Percentiles rank a stretch among this genome's conserved stretches.
phyloP scores from a whole-genome alignment of 2,329 filamentous ascomycete genomes.

The Teratosphaeria pseudoeucalypti region DNA sequence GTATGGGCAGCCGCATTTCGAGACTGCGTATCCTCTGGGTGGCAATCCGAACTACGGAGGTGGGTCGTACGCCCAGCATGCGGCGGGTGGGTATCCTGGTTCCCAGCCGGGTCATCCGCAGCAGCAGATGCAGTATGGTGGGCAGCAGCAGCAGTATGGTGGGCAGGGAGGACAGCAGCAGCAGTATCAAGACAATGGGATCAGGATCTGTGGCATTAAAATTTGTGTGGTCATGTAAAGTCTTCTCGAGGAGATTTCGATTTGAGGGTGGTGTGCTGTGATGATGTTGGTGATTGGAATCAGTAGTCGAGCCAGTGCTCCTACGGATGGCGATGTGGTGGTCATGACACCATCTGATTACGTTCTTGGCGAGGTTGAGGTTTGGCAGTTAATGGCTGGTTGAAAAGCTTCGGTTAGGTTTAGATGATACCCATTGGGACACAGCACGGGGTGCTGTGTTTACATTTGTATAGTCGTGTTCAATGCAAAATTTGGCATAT shows the following conservation, averaged over 20 bases:
- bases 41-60: conserved; percentile 18
- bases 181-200: conserved; percentile 16
- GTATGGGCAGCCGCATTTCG: conserved; percentile 32
- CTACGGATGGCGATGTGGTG: too few relatives aligned
- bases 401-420: too few relatives aligned
- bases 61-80: conserved; percentile 26
- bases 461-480: too few relatives aligned
- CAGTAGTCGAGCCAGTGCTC: too few relatives aligned
- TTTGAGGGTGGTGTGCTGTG: background rate
- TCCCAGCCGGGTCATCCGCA: conserved; percentile 32
- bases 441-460: too few relatives aligned
- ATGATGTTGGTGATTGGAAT: too few relatives aligned
- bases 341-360: too few relatives aligned
- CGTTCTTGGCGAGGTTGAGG: too few relatives aligned
- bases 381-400: too few relatives aligned
- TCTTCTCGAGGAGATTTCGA: background rate
- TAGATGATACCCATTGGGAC: too few relatives aligned
- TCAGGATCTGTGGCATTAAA: conserved; percentile 25
- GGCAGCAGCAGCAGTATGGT: conserved; percentile 22
- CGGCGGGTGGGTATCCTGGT: conserved; percentile 21
- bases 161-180: conserved; percentile 35
- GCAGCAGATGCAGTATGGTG: conserved; percentile 34
- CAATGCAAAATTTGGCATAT: too few relatives aligned
- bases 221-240: conserved; percentile 26
- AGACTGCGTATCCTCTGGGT: conserved; percentile 30